Base-by-base conservation (phyloP, 805 yeast species). In the Cyberlindnera maritima region DNA sequence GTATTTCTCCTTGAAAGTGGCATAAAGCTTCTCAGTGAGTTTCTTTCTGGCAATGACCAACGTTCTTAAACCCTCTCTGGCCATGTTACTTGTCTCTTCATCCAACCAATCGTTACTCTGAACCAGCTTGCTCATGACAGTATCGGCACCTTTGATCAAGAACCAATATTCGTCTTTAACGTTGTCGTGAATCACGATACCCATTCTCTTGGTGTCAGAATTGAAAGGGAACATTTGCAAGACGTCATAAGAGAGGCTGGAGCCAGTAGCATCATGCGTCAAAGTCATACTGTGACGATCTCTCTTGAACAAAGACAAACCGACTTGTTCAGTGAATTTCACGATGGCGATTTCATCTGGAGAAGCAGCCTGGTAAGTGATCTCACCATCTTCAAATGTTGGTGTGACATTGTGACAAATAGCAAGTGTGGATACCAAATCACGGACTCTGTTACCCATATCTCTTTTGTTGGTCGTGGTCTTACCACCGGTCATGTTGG, bases 321-420 rank as follows among this genome's bases (percentile, higher is more conserved):
- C 99, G 26, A 91, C 92, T 2, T 72, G 64, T 53, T 89, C 95
- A 1, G 97, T 88, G 69, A 89, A 94, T 60, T 85, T 85, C 17
- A 94, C 98, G 53, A 94, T 94, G 25, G 99, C 99, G 56, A 94
- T 83, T 64, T 94, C 99, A 70, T 94, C 99, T 0, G 99, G 99
- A 0, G 97, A 91, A 0, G 98, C 97, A 0, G 99, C 99, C 67
- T 94, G 99, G 63, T 91, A 94, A 2, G 89, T 77, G 14, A 83
- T 64, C 48, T 73, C 81, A 23, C 87, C 89, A 53, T 83, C 88
- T 47, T 85, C 94, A 54, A 82, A 78, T 0, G 96, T 82, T 1
- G 99, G 99, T 0, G 99, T 95, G 25, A 94, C 99, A 56, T 90
- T 90, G 65, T 94, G 99, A 65, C 99, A 94, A n/a, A 92, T 70